phyloP scores from a whole-genome alignment of 768 basidiomycete genomes.

The Termitomyces sp. region DNA sequence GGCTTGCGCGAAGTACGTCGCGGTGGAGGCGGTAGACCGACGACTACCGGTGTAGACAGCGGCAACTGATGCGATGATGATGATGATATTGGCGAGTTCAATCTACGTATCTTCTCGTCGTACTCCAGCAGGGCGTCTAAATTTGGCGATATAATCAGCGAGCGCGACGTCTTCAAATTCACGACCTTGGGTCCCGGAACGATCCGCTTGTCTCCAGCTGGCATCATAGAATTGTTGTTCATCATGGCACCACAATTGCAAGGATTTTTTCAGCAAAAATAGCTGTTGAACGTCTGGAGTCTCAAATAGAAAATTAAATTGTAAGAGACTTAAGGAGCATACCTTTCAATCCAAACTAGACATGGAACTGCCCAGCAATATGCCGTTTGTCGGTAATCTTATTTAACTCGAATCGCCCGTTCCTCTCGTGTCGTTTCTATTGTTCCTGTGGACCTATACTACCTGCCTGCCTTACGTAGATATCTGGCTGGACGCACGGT shows the following conservation, averaged over 20 bases:
- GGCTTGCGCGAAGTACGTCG: conserved; percentile 17
- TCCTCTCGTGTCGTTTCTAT: background rate
- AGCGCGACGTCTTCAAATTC: conserved; percentile 9
- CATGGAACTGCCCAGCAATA: background rate
- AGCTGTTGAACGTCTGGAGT: conserved; percentile 1
- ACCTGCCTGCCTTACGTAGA: background rate
- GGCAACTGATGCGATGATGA: conserved; percentile 2
- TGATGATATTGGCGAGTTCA: background rate
- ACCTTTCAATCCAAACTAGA: background rate
- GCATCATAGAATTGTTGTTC: background rate
- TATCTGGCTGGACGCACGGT: background rate
- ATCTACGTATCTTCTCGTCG: conserved; percentile 41
- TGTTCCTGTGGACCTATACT: background rate
- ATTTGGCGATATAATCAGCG: conserved; percentile 50
- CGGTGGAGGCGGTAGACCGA: conserved; percentile 53
- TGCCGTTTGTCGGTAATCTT: background rate
- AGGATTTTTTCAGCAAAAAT: background rate
- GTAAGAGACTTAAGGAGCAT: background rate
- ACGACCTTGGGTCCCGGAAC: background rate
- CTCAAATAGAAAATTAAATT: background rate
- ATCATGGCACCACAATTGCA: background rate
- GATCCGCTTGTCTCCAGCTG: background rate
- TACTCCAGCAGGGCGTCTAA: conserved; percentile 56
- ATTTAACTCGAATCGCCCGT: background rate
- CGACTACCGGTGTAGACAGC: conserved; percentile 27